phyloP scores from a whole-genome alignment of 768 basidiomycete genomes.

The Scleroderma bovista region DNA sequence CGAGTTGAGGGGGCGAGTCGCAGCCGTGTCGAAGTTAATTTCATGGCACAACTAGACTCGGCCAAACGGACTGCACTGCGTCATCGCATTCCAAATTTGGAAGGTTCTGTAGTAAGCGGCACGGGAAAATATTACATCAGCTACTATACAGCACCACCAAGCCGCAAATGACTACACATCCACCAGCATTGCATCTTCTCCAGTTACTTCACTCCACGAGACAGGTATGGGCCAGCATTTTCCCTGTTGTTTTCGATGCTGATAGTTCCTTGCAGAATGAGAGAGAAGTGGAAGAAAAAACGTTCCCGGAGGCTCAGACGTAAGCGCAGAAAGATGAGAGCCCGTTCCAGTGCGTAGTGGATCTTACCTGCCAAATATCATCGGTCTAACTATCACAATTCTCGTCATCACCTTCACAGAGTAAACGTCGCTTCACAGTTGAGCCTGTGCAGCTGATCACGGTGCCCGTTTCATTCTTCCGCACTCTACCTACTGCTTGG shows the following conservation, averaged over 20 bases:
- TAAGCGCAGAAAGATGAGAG: constrained; percentile 95
- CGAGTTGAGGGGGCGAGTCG: no score
- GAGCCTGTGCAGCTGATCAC: constrained; percentile 22
- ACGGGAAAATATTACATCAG: constrained; percentile 24
- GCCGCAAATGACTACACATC: constrained; percentile 20
- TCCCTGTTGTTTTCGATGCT: neutral
- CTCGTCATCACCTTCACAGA: constrained; percentile 22
- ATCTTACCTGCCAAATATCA: neutral
- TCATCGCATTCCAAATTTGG: no score
- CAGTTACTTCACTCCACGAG: constrained; percentile 26
- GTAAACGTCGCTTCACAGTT: constrained; percentile 27
- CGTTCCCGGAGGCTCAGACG: constrained; percentile 87
- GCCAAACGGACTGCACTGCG: no score
- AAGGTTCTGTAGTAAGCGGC: no score
- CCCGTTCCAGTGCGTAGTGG: constrained; percentile 75
- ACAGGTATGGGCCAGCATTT: constrained; percentile 15
- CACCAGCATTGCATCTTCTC: constrained; percentile 8
- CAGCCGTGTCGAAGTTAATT: no score
- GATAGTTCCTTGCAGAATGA: constrained; percentile 54
- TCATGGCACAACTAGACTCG: no score
- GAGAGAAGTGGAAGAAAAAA: constrained; percentile 98
- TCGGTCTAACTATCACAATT: neutral
- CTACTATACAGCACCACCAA: constrained; percentile 31
- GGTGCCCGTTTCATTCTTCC: neutral
- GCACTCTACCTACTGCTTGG: constrained; percentile 1